Evolutionary conservation across 768 basidiomycete species (phyloP), one percentile per base, ranked within the genome.

Genomic region (Holtermannia corniformis): DNA sequence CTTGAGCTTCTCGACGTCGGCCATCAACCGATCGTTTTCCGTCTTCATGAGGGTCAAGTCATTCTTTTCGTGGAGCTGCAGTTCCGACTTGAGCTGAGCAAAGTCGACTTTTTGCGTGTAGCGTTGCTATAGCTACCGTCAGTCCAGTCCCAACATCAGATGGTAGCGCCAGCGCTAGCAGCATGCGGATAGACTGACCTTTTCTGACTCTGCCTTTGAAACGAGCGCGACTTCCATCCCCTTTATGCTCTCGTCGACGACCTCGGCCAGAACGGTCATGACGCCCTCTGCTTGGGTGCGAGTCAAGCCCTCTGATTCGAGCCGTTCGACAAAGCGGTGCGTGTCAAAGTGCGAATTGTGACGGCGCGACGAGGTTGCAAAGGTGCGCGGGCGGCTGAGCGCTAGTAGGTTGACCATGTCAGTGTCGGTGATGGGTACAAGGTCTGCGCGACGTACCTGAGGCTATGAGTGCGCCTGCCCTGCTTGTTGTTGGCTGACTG

Each of bases 201-300:
- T 96, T 74, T 96, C 93, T 69, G 95, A 90, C 60, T 95, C 89
- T 0, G 88, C 83, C 72, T 89, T 90, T 4, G 87, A 90, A 55
- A 97, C 93, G 84, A 97, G 86, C 63, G 89, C 90, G 61, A 82
- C 83, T 37, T 88, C 87, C 89, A 99, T 91, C 66, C 91, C 93
- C 56, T 85, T 80, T 40, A 96, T 84, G 68, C 88, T 91, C 77
- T 99, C 95, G 72, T 95, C 89, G 37, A 99, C 90, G 56, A 97
- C 92, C 63, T 91, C 89, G 12, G 90, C 87, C 80, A 99, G 86
- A 5, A 92, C 88, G 44, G 83, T 79, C 91, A 97, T 95, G 68
- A 99, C 86, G 2, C 95, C 93, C 70, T 96, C 90, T 0, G 93
- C 91, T 74, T 96, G 93, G 20, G 82, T 82, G 16, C 88, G 80